Base-by-base conservation (phyloP, 148 eudicot species). In the Agrostemma githago region DNA sequence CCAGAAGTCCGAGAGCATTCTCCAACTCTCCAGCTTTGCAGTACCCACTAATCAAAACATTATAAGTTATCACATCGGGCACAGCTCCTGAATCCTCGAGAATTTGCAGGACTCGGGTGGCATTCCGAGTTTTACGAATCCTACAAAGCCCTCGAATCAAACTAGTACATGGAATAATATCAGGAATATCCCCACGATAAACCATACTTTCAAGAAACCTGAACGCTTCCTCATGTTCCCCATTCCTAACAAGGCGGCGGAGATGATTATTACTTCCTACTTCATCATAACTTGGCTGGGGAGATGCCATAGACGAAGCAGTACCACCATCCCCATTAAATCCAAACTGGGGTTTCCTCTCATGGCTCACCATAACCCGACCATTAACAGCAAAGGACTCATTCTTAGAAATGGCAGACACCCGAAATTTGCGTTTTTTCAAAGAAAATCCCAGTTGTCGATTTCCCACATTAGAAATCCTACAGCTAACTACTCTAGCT, bases 1-100 rank as follows among this genome's bases (percentile, higher is more conserved):
- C 91, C 59, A 90, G 85, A 42, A 88, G 79, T 71, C 73, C 77
- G 6, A 90, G 79, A 1, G 95, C 95, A 58, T 76, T 84, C 71
- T 82, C 81, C 58, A 88, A 82, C 63, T 88, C 91, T 56, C 95
- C 95, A 3, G 85, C 71, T 76, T 78, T 89, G 71, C 91, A 88
- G 70, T 85, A 88, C 79, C 88, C 91, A 76, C 86, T 83, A 65
- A 90, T 88, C 83, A 90, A 81, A 70, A 86, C 88, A 75, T 88
- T 88, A 41, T 90, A 90, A 10, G 88, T 85, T 26, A 86, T 85
- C 44, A 90, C 89, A 86, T 90, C 90, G 10, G 89, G 91, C 17
- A 89, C 87, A 75, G 91, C 90, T 12, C 95, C 95, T 2, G 91
- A 88, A n/a, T 85, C 91, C 74, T 88, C 91, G 15, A 90, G 82